A percentile compares a stretch with the other conserved stretches of the same genome.
These are phyloP conservation scores for Phialocephala subalpina DNA, from an alignment of 2,329 filamentous ascomycete genomes.

Conservation along the genomic window DNA sequence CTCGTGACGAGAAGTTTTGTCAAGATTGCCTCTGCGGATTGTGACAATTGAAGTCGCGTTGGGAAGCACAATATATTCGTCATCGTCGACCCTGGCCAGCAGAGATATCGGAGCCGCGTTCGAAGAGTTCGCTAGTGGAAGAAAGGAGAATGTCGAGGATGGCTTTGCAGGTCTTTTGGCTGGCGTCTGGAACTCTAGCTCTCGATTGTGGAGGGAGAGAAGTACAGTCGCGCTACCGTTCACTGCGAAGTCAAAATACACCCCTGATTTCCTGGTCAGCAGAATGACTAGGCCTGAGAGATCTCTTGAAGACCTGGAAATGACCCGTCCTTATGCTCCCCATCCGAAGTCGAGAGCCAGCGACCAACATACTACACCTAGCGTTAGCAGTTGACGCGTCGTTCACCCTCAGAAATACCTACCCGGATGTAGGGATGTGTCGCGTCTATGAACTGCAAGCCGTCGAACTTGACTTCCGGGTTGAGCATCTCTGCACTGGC, in stretches of 20 bases:
- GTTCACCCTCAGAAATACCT: not conserved
- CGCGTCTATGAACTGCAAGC: conserved; percentile 36
- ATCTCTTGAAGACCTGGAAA: conserved; percentile 34
- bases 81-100: conserved; percentile 37
- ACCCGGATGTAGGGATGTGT: conserved; percentile 36
- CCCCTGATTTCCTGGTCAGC: conserved; percentile 26
- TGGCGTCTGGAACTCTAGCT: conserved; percentile 8
- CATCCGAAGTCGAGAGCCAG: conserved; percentile 34
- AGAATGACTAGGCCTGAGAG: not conserved
- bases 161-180: not conserved
- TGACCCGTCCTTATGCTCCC: conserved; percentile 35
- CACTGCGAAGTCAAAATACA: conserved; percentile 38
- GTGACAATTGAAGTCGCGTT: conserved; percentile 34
- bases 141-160: conserved; percentile 16
- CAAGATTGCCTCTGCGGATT: conserved; percentile 30
- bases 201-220: conserved; percentile 34
- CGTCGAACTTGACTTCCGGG: conserved; percentile 16
- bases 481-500: not conserved
- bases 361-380: conserved; percentile 38
- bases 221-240: conserved; percentile 34
- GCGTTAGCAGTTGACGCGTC: not conserved
- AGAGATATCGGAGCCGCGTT: conserved; percentile 37
- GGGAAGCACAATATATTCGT: conserved; percentile 38
- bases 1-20: conserved; percentile 26
- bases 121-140: conserved; percentile 27